Evolutionary conservation across 2,329 filamentous ascomycete species (phyloP).

Genomic region (Passalora sequoiae): DNA sequence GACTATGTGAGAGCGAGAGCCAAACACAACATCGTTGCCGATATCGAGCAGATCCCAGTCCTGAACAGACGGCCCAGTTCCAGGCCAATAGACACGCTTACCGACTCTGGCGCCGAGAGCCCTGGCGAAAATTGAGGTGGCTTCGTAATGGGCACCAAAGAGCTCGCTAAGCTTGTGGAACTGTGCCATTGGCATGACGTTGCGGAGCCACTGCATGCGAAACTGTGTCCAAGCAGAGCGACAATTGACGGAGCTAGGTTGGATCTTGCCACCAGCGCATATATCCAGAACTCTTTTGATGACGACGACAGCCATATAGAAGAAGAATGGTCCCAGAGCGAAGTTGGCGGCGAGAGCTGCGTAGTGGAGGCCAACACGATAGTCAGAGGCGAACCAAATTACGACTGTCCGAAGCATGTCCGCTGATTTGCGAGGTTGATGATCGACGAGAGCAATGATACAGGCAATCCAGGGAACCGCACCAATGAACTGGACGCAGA

Average conservation of each 20-base stretch:
- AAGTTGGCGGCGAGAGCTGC: conserved; percentile 43
- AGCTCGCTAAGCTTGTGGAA: conserved; percentile 48
- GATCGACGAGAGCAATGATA: conserved; percentile 43
- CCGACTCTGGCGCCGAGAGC: conserved; percentile 51
- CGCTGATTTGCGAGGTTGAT: conserved; percentile 32
- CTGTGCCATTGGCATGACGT: conserved; percentile 41
- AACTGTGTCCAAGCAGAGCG: conserved; percentile 41
- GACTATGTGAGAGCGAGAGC: conserved; percentile 50
- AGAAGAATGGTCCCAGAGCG: conserved; percentile 41
- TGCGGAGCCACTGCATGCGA: conserved; percentile 43
- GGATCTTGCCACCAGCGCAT: conserved; percentile 28
- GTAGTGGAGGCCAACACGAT: conserved; percentile 49
- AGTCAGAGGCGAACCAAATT: conserved; percentile 47
- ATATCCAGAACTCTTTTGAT: conserved; percentile 41
- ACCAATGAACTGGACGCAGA: conserved; percentile 41
- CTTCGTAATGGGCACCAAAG: conserved; percentile 53
- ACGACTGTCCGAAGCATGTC: conserved; percentile 42
- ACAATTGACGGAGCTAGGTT: conserved; percentile 30
- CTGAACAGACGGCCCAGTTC: conserved; percentile 50
- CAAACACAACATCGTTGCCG: conserved; percentile 57
- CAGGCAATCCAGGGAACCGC: conserved; percentile 42
- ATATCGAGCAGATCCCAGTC: conserved; percentile 54
- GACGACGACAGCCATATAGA: conserved; percentile 41
- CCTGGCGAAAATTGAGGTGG: conserved; percentile 49
- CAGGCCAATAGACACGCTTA: conserved; percentile 54